Base-by-base conservation (phyloP, 352 stramenopile genomes). In the Globisporangium uncinulatum region DNA sequence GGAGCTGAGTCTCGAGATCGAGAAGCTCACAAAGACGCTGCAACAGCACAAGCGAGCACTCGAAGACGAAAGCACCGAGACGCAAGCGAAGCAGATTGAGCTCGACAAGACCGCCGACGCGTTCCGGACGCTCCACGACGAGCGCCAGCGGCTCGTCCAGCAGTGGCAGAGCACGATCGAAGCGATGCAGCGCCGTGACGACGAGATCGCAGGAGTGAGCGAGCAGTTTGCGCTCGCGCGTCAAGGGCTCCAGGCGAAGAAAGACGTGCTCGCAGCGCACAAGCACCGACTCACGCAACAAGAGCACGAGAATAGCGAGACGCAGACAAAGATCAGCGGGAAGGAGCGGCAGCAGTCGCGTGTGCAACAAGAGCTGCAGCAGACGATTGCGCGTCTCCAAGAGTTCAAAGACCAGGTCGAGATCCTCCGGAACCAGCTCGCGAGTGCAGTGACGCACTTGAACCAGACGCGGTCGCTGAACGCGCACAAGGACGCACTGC, bases 131-230 rank as follows among this genome's bases (percentile, higher is more conserved):
- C 81, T 97, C 42, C 96, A 99, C 61, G 76, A 86, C 47, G 95
- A 99, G 72, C 81, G 94, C 36, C 91, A 97, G 53, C 80, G 96
- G 61, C 88, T 98, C 15, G 82, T 98, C n/a, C 65, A 83, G 51
- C 89, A 98, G 63, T 98, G 94, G 96, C 91, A 98, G 70, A 85
- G 92, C 46, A 96, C 90, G 3, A 95, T 99, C 48, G 88, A 96
- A 52, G 83, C 86, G 10, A 98, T 98, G 83, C 88, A 94, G 70
- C 69, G 79, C 9, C 82, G 96, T 21, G 95, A 99, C 58, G 71
- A 89, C 46, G 93, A 98, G 51, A 98, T 99, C 45, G 84, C 83
- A n/a, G 63, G 77, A 13, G 79, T 94, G n/a, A 90, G 90, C 44
- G 83, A 96, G 62, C 74, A 94, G 54, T 98, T 94, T 66, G 90